Percentiles rank a stretch among this genome's conserved stretches.
phyloP scores from a whole-genome alignment of 306 rosid species.

The Begonia masoniana region DNA sequence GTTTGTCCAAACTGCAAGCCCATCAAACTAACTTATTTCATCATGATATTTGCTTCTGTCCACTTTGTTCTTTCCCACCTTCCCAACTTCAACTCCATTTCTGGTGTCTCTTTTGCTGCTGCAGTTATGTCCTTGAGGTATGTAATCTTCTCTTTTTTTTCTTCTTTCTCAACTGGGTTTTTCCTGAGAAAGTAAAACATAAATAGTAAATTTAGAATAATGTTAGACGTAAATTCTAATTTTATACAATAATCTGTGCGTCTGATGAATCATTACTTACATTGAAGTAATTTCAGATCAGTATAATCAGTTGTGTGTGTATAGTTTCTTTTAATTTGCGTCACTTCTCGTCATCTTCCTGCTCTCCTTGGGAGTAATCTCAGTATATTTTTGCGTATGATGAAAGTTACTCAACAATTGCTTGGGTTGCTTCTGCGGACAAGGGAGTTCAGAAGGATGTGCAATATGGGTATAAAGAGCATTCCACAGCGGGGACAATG shows the following conservation, averaged over 20 bases:
- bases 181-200: not conserved
- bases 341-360: no score
- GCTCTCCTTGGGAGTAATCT: no score
- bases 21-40: conserved; percentile 47
- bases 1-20: conserved; percentile 23
- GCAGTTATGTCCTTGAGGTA: conserved; percentile 79
- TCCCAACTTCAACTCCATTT: conserved; percentile 56
- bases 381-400: not conserved
- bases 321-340: no score
- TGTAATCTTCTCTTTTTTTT: not conserved
- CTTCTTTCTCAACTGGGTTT: not conserved
- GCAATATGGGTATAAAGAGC: conserved; percentile 21
- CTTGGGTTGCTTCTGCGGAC: conserved; percentile 41
- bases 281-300: no score
- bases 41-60: conserved; percentile 63
- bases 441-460: conserved; percentile 46
- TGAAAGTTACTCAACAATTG: conserved; percentile 65
- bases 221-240: no score
- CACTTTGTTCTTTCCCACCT: conserved; percentile 65
- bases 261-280: no score
- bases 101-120: conserved; percentile 58
- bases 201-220: no score
- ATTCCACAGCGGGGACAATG: conserved; percentile 17
- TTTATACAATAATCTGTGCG: no score
- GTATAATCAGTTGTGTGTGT: no score